A percentile compares a stretch with the other conserved stretches of the same genome.
phyloP scores from a whole-genome alignment of 169 alveolate species.

The Eimeria falciformis region DNA sequence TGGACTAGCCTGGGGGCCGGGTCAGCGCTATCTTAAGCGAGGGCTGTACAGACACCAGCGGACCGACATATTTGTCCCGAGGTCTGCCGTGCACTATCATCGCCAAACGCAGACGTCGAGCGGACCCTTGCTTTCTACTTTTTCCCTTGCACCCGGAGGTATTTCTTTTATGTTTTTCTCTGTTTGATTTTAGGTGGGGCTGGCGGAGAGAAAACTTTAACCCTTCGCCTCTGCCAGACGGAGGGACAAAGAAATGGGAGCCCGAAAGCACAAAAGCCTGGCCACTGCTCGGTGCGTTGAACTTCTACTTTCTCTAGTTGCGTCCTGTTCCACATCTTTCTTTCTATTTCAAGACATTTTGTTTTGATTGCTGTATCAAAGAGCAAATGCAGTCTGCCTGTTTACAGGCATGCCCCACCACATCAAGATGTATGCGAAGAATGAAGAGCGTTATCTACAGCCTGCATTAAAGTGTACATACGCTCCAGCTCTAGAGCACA shows the following conservation, averaged over 20 bases:
- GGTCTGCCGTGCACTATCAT: not conserved
- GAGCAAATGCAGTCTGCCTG: not conserved
- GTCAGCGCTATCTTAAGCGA: slow-evolving; percentile 35
- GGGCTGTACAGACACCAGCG: slow-evolving; percentile 72
- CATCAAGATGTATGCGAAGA: slow-evolving; percentile 62
- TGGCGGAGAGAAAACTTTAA: slow-evolving; percentile 54
- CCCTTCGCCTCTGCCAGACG: slow-evolving; percentile 74
- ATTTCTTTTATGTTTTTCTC: not conserved
- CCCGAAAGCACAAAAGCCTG: slow-evolving; percentile 65
- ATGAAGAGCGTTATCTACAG: slow-evolving; percentile 51
- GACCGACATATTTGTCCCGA: slow-evolving; percentile 56
- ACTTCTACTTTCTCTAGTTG: not conserved
- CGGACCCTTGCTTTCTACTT: too few relatives aligned
- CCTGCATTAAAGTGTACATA: slow-evolving; percentile 71
- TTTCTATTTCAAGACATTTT: not conserved
- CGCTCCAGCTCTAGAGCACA: slow-evolving; percentile 48
- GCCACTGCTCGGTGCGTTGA: slow-evolving; percentile 44
- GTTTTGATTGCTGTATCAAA: not conserved
- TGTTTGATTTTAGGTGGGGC: slow-evolving; percentile 31
- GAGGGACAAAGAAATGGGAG: slow-evolving; percentile 67
- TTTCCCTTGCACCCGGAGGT: too few relatives aligned
- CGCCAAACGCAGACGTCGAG: too few relatives aligned
- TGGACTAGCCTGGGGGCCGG: slow-evolving; percentile 72
- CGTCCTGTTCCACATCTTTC: not conserved
- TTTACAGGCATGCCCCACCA: slow-evolving; percentile 41